Conservation (phyloP, 2,329 filamentous ascomycete genomes). For the Talaromyces verruculosus region DNA sequence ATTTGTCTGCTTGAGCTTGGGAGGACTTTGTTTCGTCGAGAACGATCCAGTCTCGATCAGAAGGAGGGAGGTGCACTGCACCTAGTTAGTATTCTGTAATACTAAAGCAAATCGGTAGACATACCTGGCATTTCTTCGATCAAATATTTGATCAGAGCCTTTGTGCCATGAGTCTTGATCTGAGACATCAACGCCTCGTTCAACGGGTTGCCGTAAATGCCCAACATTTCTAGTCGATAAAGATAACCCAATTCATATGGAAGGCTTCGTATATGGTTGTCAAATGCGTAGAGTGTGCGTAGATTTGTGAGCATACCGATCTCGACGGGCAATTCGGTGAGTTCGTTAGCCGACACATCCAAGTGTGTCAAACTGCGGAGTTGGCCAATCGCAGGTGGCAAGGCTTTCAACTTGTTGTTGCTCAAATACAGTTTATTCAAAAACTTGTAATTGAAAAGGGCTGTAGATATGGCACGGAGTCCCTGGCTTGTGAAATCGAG, state of each 20-base stretch:
- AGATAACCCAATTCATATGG: slow-evolving; percentile 87
- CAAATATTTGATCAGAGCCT: slow-evolving; percentile 76
- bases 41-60: slow-evolving; percentile 73
- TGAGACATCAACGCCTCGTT: slow-evolving; percentile 74
- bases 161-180: slow-evolving; percentile 83
- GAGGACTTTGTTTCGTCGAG: slow-evolving; percentile 57
- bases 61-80: slow-evolving; percentile 73
- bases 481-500: slow-evolving; percentile 97
- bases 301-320: slow-evolving; percentile 96
- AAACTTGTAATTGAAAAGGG: slow-evolving; percentile 85
- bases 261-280: slow-evolving; percentile 80
- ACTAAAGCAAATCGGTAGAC: slow-evolving; percentile 31
- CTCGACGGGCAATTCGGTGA: slow-evolving; percentile 79
- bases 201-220: slow-evolving; percentile 88
- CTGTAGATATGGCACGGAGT: slow-evolving; percentile 73
- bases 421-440: slow-evolving; percentile 89
- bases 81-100: slow-evolving; percentile 11
- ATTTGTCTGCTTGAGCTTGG: slow-evolving; percentile 61
- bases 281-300: slow-evolving; percentile 80
- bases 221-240: slow-evolving; percentile 82
- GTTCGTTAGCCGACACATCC: slow-evolving; percentile 84
- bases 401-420: slow-evolving; percentile 79
- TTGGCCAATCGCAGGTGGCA: slow-evolving; percentile 80
- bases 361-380: slow-evolving; percentile 78
- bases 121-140: slow-evolving; percentile 82